Base-by-base conservation (phyloP, 345 rosid genomes). In the Populus nigra region DNA sequence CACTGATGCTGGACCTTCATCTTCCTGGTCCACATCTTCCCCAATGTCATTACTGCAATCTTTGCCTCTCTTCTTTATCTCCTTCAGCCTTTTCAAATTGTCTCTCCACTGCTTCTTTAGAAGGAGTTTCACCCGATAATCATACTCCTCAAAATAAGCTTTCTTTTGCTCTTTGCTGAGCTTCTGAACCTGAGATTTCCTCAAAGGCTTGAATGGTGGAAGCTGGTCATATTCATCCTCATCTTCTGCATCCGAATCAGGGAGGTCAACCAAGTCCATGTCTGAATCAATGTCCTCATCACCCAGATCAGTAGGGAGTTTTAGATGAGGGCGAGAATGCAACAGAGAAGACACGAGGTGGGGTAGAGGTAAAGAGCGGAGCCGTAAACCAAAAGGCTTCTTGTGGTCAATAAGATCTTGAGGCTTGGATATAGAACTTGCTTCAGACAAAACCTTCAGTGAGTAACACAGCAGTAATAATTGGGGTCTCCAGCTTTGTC, bases 101-200 rank as follows among this genome's bases (percentile, higher is more conserved):
- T 93, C 98, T 76, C 86, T 90, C 96, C 97, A 90, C 77, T 95
- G 96, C 84, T 93, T 92, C 85, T 89, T 93, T 90, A 92, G 97
- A 41, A 95, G 88, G 63, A 95, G 94, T 84, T 95, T 95, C 83
- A 95, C 98, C 68, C 98, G 83, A 76, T 95, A 95, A 85, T 95
- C 98, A 87, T 95, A 93, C 86, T 95, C 98, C 85, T 93, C 98
- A 13, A 91, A 81, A 75, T 95, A 95, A 47, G 97, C 93, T 75
- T 88, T 92, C 79, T 80, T 90, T 76, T 95, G 97, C 39, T 91
- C 96, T 74, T 86, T 92, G 80, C 88, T 90, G 43, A 95, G 97
- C 73, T 88, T 95, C 29, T 94, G 90, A 77, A 93, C 87, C 85
- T 92, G 98, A 65, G 86, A 68, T 84, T 86, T 91, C 83, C 91